Evolutionary conservation across 2,329 filamentous ascomycete genomes (phyloP).

Genomic region (Stemphylium vesicarium): DNA sequence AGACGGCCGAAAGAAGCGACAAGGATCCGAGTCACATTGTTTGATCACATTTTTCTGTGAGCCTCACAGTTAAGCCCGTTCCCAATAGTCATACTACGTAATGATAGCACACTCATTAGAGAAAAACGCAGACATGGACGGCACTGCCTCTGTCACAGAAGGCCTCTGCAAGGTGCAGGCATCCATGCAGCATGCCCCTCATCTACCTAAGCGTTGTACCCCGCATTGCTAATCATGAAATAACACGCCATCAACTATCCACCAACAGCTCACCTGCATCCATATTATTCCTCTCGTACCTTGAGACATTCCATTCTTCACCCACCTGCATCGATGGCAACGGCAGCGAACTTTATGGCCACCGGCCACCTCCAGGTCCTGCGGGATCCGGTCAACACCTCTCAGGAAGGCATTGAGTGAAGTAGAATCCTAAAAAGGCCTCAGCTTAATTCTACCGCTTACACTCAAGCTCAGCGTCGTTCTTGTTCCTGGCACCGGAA

Average conservation of each 20-base stretch:
- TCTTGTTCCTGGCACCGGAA: constrained; percentile 9
- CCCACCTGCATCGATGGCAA: background rate
- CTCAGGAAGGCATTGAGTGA: no score
- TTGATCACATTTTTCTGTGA: no score
- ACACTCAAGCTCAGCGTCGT: constrained; percentile 6
- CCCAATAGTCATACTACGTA: no score
- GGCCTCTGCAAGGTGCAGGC: background rate
- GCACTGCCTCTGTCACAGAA: background rate
- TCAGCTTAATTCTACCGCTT: constrained; percentile 6
- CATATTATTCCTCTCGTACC: background rate
- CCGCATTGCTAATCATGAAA: background rate
- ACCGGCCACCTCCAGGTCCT: background rate
- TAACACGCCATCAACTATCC: background rate
- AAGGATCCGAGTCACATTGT: no score
- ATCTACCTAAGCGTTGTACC: background rate
- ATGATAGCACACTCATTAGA: no score
- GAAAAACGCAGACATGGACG: no score
- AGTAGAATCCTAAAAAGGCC: background rate
- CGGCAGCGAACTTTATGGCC: background rate
- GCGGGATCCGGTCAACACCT: no score
- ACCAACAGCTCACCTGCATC: background rate
- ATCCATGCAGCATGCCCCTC: constrained; percentile 1
- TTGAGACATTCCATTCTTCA: background rate
- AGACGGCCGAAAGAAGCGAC: no score
- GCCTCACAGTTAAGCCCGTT: no score